A percentile compares a stretch with the other conserved stretches of the same genome.
These are phyloP conservation scores for Euphorbia tirucalli DNA, from an alignment of 345 rosid species.

Conservation along the genomic window DNA sequence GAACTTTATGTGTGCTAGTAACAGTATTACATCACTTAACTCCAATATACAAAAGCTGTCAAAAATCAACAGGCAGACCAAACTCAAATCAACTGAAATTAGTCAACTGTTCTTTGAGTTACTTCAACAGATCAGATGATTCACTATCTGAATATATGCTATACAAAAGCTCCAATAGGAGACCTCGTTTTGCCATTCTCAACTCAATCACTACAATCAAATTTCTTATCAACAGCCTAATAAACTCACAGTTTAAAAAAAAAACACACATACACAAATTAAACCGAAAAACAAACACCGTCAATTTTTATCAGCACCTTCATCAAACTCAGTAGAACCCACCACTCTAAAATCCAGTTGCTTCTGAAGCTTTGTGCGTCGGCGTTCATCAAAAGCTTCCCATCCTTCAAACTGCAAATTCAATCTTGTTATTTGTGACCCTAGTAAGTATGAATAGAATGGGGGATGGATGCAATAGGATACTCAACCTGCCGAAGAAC, in stretches of 20 bases:
- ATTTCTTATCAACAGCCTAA: not conserved
- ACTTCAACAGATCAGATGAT: not conserved
- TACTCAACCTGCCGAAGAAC: slow-evolving; percentile 77
- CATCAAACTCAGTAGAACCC: slow-evolving; percentile 70
- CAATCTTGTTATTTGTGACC: not conserved
- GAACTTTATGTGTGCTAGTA: too few relatives aligned
- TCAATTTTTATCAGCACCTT: slow-evolving; percentile 90
- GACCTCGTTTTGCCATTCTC: not conserved
- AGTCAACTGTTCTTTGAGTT: too few relatives aligned
- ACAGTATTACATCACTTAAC: too few relatives aligned
- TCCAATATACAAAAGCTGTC: too few relatives aligned
- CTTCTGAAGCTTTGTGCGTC: slow-evolving; percentile 82
- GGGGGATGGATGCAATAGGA: slow-evolving; percentile 16
- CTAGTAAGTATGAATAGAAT: not conserved
- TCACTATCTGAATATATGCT: not conserved
- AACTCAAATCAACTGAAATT: too few relatives aligned
- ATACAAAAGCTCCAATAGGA: not conserved
- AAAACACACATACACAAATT: not conserved
- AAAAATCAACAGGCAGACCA: too few relatives aligned
- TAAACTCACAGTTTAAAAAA: too few relatives aligned
- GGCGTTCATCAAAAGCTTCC: slow-evolving; percentile 67
- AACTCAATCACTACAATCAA: not conserved
- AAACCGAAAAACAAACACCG: not conserved
- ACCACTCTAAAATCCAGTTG: slow-evolving; percentile 77
- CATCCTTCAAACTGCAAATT: slow-evolving; percentile 66